These are phyloP conservation scores for Hemerocallis citrina DNA, from an alignment of 106 monocot genomes.

Conservation along the genomic window DNA sequence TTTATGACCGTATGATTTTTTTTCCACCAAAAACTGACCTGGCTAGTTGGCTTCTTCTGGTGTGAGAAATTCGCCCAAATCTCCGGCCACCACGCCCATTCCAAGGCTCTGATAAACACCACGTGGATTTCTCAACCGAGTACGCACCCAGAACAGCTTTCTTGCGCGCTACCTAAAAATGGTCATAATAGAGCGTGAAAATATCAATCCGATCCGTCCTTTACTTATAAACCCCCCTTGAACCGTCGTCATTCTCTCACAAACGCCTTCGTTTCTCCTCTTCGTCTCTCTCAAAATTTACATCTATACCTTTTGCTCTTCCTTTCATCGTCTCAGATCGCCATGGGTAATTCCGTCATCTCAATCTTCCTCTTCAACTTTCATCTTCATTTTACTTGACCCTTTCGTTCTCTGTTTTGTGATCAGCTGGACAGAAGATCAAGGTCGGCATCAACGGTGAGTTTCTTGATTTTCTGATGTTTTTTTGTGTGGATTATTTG, in stretches of 20 bases:
- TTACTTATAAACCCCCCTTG: no score
- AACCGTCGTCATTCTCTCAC: background rate
- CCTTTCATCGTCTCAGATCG: background rate
- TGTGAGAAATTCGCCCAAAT: background rate
- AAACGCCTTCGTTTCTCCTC: background rate
- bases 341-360: conserved; percentile 3
- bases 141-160: background rate
- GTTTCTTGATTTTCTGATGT: no score
- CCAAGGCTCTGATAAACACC: background rate
- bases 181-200: background rate
- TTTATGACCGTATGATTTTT: no score
- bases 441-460: conserved; percentile 17
- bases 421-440: conserved; percentile 9
- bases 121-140: no score
- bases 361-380: background rate
- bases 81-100: background rate
- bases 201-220: background rate
- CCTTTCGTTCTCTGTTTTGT: background rate
- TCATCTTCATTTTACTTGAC: background rate
- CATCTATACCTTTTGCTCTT: background rate
- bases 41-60: no score
- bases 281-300: background rate
- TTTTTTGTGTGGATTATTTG: no score
- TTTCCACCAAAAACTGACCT: no score
- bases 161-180: background rate